Evolutionary conservation across 805 yeast genomes (phyloP).

Genomic region (Wickerhamomyces ciferrii): DNA sequence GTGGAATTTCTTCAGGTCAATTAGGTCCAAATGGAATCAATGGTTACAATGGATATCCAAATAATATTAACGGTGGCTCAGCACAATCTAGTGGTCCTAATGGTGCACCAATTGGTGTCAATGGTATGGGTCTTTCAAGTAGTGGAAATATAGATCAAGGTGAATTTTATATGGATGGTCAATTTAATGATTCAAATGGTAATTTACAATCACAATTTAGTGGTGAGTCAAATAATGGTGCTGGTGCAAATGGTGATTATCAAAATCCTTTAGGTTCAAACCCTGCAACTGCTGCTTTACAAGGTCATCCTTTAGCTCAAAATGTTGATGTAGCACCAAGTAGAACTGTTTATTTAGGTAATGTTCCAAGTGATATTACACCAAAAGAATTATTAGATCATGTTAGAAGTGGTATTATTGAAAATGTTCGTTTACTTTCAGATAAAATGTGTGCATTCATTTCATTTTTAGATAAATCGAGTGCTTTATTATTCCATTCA

Average conservation of each 20-base stretch:
- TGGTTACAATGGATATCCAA: neutral
- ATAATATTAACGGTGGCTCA: neutral
- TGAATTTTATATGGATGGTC: neutral
- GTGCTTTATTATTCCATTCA: constrained; percentile 88
- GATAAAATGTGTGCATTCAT: constrained; percentile 86
- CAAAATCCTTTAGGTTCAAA: neutral
- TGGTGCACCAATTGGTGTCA: neutral
- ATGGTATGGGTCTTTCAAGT: neutral
- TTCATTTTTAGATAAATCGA: constrained; percentile 81
- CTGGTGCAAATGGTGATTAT: neutral
- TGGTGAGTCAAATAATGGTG: neutral
- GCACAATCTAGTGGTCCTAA: neutral
- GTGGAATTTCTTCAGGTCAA: neutral
- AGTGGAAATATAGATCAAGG: neutral
- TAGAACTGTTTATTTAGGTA: constrained; percentile 87
- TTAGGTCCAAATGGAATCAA: neutral
- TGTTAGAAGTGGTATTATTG: constrained; percentile 87
- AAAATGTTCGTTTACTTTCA: constrained; percentile 72
- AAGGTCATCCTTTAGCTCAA: constrained; percentile 1
- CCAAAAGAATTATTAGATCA: constrained; percentile 82
- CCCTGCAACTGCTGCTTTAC: neutral
- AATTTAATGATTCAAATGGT: neutral
- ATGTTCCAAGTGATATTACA: constrained; percentile 75
- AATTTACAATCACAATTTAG: neutral
- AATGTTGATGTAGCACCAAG: constrained; percentile 47